Evolutionary conservation across 495 filamentous ascomycete species (phyloP).

Genomic region (Penicillium paradoxum): DNA sequence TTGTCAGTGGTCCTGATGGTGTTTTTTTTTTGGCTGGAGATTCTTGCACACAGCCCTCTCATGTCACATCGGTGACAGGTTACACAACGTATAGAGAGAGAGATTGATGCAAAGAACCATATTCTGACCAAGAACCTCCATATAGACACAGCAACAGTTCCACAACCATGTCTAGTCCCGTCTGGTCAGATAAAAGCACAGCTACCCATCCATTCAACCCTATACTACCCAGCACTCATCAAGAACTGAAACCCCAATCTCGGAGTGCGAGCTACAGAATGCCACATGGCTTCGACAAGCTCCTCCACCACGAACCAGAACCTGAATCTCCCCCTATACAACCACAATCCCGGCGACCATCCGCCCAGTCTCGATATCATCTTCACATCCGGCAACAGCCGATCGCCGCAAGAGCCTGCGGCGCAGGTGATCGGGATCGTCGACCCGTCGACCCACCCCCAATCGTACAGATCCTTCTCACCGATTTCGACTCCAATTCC

Average conservation of each 20-base stretch:
- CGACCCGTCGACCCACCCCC: slow-evolving; percentile 93
- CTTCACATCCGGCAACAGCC: slow-evolving; percentile 88
- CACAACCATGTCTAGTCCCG: slow-evolving; percentile 31
- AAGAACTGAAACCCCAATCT: slow-evolving; percentile 12
- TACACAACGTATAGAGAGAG: background rate
- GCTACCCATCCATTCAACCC: slow-evolving; percentile 13
- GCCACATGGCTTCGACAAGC: slow-evolving; percentile 39
- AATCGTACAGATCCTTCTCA: slow-evolving; percentile 80
- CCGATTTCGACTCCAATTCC: slow-evolving; percentile 52
- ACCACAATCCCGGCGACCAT: slow-evolving; percentile 18
- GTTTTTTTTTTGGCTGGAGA: slow-evolving; percentile 1
- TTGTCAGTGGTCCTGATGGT: slow-evolving; percentile 18
- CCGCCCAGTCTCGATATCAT: slow-evolving; percentile 39
- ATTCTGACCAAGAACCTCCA: slow-evolving; percentile 1
- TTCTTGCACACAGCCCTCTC: background rate
- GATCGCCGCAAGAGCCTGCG: slow-evolving; percentile 82
- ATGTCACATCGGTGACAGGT: slow-evolving; percentile 4
- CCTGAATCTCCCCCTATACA: slow-evolving; percentile 16
- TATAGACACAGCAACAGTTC: slow-evolving; percentile 33
- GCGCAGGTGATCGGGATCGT: slow-evolving; percentile 89
- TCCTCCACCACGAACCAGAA: slow-evolving; percentile 38
- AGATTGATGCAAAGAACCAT: background rate
- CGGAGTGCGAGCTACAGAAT: slow-evolving; percentile 28
- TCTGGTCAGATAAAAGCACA: slow-evolving; percentile 30
- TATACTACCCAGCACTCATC: slow-evolving; percentile 4